Evolutionary conservation across 2,329 filamentous ascomycete species (phyloP), one percentile per base, ranked within the genome.

Genomic region (Sphaerulina vaccinii): DNA sequence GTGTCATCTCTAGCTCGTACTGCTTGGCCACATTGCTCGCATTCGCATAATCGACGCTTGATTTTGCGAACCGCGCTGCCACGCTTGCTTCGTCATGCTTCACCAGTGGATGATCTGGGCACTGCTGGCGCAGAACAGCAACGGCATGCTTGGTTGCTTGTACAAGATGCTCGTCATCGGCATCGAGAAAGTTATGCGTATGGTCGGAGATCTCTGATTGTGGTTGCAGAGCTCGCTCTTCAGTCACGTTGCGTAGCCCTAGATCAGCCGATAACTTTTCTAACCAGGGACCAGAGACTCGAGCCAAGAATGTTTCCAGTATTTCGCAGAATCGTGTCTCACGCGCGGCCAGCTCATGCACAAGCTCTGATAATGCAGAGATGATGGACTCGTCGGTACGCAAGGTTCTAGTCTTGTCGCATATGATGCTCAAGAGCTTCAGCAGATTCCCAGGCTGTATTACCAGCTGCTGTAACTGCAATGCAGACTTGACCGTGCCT

Each of bases 401-500:
- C 21, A 29, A 44, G 11, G 16, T 44, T 23, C 41, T 37, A 1
- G 59, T 38, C 8, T 19, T 19, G 6, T 49, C 49, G 15, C 44
- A 24, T 18, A 65, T 41, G 1, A 36, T 19, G 9, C 33, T 22
- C 3, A 66, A 23, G 10, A 62, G 23, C 9, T 35, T 13, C n/a
- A 68, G 39, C n/a, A 68, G 35, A 7, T 47, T 49, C 3, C 24
- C 18, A 13, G 79, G 65, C 73, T 78, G 46, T 71, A 65, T 47
- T 33, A 74, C 67, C 1, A 71, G 52, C 3, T 63, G 51, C 51
- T 76, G 70, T 1, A 78, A 62, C 52, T 74, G 70, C 1, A 78
- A 59, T 3, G 75, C 19, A 2, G 71, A 73, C 21, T 52, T 52
- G 5, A 73, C 59, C 1, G 46, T 47, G 6, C 52, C 29, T 9